These are phyloP conservation scores for Podospora conica DNA, from an alignment of 495 filamentous ascomycete genomes.

Conservation along the genomic window DNA sequence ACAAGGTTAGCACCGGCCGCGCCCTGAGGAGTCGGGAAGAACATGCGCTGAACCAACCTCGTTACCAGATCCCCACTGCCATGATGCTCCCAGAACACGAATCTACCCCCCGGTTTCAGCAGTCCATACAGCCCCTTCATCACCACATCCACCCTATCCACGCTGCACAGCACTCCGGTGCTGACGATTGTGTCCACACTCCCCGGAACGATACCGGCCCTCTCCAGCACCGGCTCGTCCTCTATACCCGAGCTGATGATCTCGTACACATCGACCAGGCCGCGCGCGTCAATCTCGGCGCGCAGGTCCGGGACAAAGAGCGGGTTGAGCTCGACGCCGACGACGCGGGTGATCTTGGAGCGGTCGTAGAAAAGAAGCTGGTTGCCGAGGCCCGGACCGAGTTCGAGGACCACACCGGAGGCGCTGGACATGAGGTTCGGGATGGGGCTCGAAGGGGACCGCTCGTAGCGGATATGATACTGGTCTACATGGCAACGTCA, in stretches of 20 bases:
- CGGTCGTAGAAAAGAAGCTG: neutral
- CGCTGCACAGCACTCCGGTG: neutral
- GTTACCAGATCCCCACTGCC: neutral
- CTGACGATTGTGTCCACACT: neutral
- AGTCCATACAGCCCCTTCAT: neutral
- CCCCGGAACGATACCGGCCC: neutral
- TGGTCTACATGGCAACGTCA: neutral
- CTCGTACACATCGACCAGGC: neutral
- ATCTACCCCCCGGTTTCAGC: neutral
- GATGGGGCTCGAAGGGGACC: neutral
- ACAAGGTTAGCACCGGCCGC: neutral
- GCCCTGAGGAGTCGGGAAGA: neutral
- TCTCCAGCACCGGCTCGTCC: neutral
- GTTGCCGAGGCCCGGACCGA: constrained; percentile 1
- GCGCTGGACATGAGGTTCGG: neutral
- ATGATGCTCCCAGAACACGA: constrained; percentile 4
- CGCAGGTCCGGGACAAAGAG: neutral
- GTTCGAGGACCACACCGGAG: neutral
- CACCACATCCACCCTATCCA: neutral
- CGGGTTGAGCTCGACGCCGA: constrained; percentile 2
- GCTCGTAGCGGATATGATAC: neutral
- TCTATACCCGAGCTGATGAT: neutral
- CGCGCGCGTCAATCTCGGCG: neutral
- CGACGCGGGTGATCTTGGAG: neutral
- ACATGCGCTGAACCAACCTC: neutral